A percentile compares a stretch with the other conserved stretches of the same genome.
These are phyloP conservation scores for Epithele typhae DNA, from an alignment of 768 basidiomycete species.

Conservation along the genomic window DNA sequence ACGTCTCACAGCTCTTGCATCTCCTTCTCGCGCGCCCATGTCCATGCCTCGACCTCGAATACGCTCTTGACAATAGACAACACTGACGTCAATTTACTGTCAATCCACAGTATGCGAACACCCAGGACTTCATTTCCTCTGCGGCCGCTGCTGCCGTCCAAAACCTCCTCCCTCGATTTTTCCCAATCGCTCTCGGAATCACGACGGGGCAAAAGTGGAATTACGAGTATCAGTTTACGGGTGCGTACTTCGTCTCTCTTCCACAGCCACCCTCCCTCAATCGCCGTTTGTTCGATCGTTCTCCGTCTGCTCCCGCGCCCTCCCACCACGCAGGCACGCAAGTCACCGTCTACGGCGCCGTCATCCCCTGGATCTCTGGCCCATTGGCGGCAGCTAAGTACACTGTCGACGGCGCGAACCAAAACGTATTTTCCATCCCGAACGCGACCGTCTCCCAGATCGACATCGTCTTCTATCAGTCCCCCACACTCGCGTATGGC, in stretches of 20 bases:
- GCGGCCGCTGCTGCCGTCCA: neutral
- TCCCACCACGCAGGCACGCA: neutral
- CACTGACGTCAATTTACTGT: neutral
- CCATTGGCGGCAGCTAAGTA: neutral
- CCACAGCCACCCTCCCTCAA: neutral
- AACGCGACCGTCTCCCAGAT: neutral
- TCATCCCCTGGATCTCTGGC: neutral
- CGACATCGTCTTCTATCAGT: neutral
- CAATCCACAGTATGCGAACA: slow-evolving; percentile 2
- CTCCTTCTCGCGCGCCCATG: no score
- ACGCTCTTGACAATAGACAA: slow-evolving; percentile 1
- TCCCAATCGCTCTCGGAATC: neutral
- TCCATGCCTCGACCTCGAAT: no score
- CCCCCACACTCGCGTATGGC: neutral
- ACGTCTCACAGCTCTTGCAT: no score
- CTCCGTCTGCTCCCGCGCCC: neutral
- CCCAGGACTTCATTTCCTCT: neutral
- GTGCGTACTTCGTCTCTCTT: neutral
- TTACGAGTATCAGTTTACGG: neutral
- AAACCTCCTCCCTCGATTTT: neutral
- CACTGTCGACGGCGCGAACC: neutral
- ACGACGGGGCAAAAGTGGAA: neutral
- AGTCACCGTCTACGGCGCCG: neutral
- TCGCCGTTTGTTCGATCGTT: neutral
- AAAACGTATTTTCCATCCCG: neutral